Conservation (phyloP, 495 filamentous ascomycete genomes). For the Penicillium cataractarum region DNA sequence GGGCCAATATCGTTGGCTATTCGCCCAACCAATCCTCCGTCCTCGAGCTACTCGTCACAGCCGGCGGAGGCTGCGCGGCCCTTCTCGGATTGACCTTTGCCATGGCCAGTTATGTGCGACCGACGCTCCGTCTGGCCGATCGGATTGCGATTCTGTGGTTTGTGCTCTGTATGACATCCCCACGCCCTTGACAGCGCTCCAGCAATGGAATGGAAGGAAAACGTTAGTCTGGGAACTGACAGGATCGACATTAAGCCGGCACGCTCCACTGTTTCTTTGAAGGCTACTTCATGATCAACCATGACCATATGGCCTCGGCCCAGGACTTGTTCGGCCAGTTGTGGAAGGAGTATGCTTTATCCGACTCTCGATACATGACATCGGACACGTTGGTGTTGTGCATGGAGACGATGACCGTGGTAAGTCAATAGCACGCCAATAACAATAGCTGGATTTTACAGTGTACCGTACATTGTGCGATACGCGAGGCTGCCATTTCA, state of each 20-base stretch:
- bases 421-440: slow-evolving; percentile 38
- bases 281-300: slow-evolving; percentile 78
- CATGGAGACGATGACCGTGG: slow-evolving; percentile 81
- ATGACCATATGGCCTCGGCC: slow-evolving; percentile 57
- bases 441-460: neutral
- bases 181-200: neutral
- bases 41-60: slow-evolving; percentile 54
- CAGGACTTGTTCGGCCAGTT: slow-evolving; percentile 75
- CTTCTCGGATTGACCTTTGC: slow-evolving; percentile 56
- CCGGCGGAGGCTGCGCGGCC: slow-evolving; percentile 51
- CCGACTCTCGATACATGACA: slow-evolving; percentile 81
- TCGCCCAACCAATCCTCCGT: slow-evolving; percentile 60
- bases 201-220: neutral
- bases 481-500: neutral
- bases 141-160: slow-evolving; percentile 68
- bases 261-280: slow-evolving; percentile 80
- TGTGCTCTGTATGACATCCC: slow-evolving; percentile 55
- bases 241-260: slow-evolving; percentile 49
- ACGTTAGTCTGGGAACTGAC: slow-evolving; percentile 19
- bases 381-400: slow-evolving; percentile 79
- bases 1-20: slow-evolving; percentile 63
- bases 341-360: slow-evolving; percentile 88
- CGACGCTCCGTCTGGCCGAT: slow-evolving; percentile 51
- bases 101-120: slow-evolving; percentile 50
- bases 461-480: neutral